phyloP scores from a whole-genome alignment of 495 filamentous ascomycete genomes.

The Wilcoxina mikolae region DNA sequence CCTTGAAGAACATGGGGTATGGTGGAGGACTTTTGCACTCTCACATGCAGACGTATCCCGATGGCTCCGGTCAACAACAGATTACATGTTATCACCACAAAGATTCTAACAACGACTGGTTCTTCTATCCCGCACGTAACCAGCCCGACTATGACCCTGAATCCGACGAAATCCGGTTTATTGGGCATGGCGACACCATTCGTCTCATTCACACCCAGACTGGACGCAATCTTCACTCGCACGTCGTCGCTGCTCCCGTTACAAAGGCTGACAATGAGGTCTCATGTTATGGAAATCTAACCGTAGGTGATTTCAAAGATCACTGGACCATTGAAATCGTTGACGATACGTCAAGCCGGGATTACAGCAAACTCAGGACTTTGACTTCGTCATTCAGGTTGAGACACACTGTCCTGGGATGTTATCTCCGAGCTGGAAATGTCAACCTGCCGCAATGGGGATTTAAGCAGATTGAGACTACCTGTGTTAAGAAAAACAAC shows the following conservation, averaged over 20 bases:
- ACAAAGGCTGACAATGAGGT: conserved; percentile 85
- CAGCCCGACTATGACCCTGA: conserved; percentile 58
- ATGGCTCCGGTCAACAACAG: conserved; percentile 88
- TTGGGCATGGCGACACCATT: conserved; percentile 63
- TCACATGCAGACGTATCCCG: conserved; percentile 90
- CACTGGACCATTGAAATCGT: conserved; percentile 94
- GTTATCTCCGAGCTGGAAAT: conserved; percentile 90
- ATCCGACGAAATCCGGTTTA: conserved; percentile 48
- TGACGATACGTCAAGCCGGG: conserved; percentile 69
- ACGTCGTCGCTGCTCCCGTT: conserved; percentile 72
- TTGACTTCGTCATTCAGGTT: conserved; percentile 88
- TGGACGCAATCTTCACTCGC: conserved; percentile 90
- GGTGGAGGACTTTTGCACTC: conserved; percentile 95
- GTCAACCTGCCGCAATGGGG: conserved; percentile 97
- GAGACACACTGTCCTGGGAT: conserved; percentile 67
- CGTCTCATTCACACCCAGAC: conserved; percentile 91
- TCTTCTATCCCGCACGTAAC: conserved; percentile 81
- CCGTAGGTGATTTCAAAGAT: conserved; percentile 95
- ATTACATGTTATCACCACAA: conserved; percentile 99
- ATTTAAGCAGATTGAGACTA: conserved; percentile 98
- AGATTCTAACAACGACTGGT: conserved; percentile 99
- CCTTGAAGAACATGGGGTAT: conserved; percentile 98
- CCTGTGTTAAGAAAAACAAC: conserved; percentile 86
- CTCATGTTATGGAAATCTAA: conserved; percentile 88
- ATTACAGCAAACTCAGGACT: conserved; percentile 74